Evolutionary conservation across 305 asterid species (phyloP), one percentile per base, ranked within the genome.

Genomic region (Nicotiana rustica): DNA sequence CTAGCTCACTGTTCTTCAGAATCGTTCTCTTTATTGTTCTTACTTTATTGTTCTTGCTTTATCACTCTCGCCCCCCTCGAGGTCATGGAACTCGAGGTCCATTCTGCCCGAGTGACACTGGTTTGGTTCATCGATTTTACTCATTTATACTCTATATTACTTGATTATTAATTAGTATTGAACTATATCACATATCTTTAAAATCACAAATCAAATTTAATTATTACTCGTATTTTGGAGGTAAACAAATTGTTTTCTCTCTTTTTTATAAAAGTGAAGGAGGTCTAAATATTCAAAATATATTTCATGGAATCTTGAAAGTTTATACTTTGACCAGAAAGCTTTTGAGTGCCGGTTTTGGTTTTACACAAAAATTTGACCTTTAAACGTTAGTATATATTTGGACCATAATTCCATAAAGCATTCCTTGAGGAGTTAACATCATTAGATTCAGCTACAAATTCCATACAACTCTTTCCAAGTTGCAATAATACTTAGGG

Each of bases 361-460:
- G 19, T 25, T 49, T 21, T 49, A 73, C 15, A 75, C 79, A 75
- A 75, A 14, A 13, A 14, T 75, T 75, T 0, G 47, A 75, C 25
- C 33, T 52, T 73, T 49, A 49, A 73, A 73, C 21, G 79, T 49
- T 21, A 14, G 25, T 25, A 25, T 52, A 75, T 52, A 25, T 75
- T 52, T 75, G 52, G 29, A 75, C 78, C 38, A 71, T 7, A 18
- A 41, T 41, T 41, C 49, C 14, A 18, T 21, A 75, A 49, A 75
- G 64, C 64, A 75, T 49, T 73, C 4, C 10, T 75, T 13, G 9
- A 52, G 79, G 61, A 52, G 44, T 49, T 75, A 14, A 75, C 64
- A 52, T 75, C 65, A 75, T 75, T 29, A 49, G 64, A 49, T 75
- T 75, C 79, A 75, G 8, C 79, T 75, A 52, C 25, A 75, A 73